A percentile compares a stretch with the other conserved stretches of the same genome.
Evolutionary conservation across 306 rosid genomes (phyloP).

Genomic region (Casuarina glauca): DNA sequence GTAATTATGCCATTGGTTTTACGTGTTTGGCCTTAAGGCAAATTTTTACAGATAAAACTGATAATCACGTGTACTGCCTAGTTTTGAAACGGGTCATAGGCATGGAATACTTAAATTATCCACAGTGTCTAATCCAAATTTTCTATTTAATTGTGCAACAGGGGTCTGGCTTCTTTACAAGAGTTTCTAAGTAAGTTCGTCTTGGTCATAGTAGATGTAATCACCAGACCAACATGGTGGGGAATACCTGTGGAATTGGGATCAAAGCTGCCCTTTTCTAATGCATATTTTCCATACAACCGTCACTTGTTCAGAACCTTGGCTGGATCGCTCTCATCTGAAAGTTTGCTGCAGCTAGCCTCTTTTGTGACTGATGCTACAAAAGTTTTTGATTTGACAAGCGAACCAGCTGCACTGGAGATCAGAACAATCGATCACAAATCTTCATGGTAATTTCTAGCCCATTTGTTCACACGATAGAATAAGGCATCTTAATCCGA

Average conservation of each 20-base stretch:
- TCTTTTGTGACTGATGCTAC: conserved; percentile 6
- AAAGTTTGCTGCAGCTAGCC: conserved; percentile 20
- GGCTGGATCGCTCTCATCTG: conserved; percentile 34
- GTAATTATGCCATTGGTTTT: neutral
- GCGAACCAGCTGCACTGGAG: conserved; percentile 17
- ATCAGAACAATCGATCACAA: conserved; percentile 29
- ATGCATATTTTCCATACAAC: conserved; percentile 40
- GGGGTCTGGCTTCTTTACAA: conserved; percentile 39
- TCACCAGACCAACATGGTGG: conserved; percentile 39
- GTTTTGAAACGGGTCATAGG: neutral
- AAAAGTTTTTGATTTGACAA: conserved; percentile 5
- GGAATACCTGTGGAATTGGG: conserved; percentile 34
- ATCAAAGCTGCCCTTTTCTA: conserved; percentile 36
- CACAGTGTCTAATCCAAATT: neutral
- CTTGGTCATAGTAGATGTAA: conserved; percentile 29
- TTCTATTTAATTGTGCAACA: conserved; percentile 9
- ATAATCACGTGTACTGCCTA: neutral
- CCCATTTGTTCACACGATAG: conserved; percentile 15
- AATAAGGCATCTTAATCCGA: conserved; percentile 17
- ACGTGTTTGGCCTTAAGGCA: neutral
- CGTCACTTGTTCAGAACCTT: conserved; percentile 31
- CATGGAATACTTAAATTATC: neutral
- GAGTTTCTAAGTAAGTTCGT: conserved; percentile 30
- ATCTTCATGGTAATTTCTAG: conserved; percentile 42
- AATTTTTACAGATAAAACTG: neutral